phyloP scores from a whole-genome alignment of 2,329 filamentous ascomycete genomes.

The Ophiocordyceps robertsii region DNA sequence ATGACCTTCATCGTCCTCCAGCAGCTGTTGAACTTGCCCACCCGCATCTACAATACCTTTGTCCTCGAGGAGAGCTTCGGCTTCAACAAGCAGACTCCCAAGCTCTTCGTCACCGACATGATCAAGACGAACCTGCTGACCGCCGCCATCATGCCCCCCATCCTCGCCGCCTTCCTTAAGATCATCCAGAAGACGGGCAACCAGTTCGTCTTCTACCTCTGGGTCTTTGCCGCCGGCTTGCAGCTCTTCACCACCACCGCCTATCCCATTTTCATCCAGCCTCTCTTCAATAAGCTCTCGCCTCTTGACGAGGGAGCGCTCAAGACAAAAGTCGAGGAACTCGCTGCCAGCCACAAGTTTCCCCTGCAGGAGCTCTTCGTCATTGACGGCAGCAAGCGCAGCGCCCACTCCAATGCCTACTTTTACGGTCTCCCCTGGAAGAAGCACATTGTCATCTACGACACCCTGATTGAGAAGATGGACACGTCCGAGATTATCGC shows the following conservation, averaged over 20 bases:
- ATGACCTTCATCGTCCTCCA: constrained; percentile 75
- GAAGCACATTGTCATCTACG: constrained; percentile 99
- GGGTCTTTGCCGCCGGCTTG: constrained; percentile 78
- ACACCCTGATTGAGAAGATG: constrained; percentile 93
- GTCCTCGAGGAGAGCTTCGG: constrained; percentile 94
- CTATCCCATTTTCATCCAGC: constrained; percentile 87
- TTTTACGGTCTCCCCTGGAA: constrained; percentile 98
- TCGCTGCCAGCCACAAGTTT: constrained; percentile 77
- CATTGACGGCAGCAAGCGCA: constrained; percentile 83
- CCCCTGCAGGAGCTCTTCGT: constrained; percentile 87
- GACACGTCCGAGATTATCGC: constrained; percentile 85
- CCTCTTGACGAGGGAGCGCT: constrained; percentile 77
- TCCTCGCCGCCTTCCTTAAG: constrained; percentile 81
- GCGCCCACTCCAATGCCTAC: constrained; percentile 80
- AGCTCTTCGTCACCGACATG: constrained; percentile 79
- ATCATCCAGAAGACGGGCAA: constrained; percentile 92
- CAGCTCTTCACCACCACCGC: constrained; percentile 93
- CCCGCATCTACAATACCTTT: constrained; percentile 85
- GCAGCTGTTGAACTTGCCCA: constrained; percentile 65
- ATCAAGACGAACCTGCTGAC: constrained; percentile 80
- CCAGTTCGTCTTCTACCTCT: constrained; percentile 96
- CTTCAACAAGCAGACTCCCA: constrained; percentile 95
- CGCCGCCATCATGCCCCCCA: constrained; percentile 68
- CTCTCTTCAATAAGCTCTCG: constrained; percentile 95
- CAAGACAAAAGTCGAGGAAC: constrained; percentile 74